A percentile compares a stretch with the other conserved stretches of the same genome.
phyloP scores from a whole-genome alignment of 805 yeast species.

The Diddensiella santjacobensis region DNA sequence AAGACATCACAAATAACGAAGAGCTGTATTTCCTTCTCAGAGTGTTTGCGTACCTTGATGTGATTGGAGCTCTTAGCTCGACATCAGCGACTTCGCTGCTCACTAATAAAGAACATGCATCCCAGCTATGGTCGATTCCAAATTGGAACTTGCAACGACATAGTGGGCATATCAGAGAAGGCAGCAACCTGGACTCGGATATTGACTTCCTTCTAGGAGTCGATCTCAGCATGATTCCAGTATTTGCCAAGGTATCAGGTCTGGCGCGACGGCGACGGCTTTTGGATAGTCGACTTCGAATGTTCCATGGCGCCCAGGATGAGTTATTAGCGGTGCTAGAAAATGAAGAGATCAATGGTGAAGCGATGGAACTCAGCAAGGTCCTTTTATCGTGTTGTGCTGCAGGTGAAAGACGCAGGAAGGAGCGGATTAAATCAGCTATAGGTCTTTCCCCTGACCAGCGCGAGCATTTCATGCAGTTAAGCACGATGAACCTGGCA shows the following conservation, averaged over 20 bases:
- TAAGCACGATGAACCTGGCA: slow-evolving; percentile 47
- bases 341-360: slow-evolving; percentile 19
- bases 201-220: slow-evolving; percentile 44
- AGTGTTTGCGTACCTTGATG: slow-evolving; percentile 68
- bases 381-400: slow-evolving; percentile 28
- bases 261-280: slow-evolving; percentile 36
- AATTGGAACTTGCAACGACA: slow-evolving; percentile 16
- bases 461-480: slow-evolving; percentile 23
- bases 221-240: slow-evolving; percentile 58
- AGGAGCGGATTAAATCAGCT: slow-evolving; percentile 3
- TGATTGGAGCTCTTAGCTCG: slow-evolving; percentile 59
- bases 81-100: slow-evolving; percentile 28
- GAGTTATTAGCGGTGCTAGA: slow-evolving; percentile 20
- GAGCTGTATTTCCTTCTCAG: slow-evolving; percentile 54
- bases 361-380: slow-evolving; percentile 42
- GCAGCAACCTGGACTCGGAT: slow-evolving; percentile 5
- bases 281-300: background rate
- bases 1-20: slow-evolving; percentile 25
- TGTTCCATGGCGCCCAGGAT: background rate
- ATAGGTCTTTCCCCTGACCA: slow-evolving; percentile 8
- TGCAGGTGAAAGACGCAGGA: slow-evolving; percentile 16
- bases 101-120: slow-evolving; percentile 32
- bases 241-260: slow-evolving; percentile 47
- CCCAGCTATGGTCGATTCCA: slow-evolving; percentile 32
- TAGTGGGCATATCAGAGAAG: slow-evolving; percentile 8